Percentiles rank a stretch among this genome's conserved stretches.
These are phyloP conservation scores for Penicillium malachiteum DNA, from an alignment of 495 filamentous ascomycete genomes.

Conservation along the genomic window DNA sequence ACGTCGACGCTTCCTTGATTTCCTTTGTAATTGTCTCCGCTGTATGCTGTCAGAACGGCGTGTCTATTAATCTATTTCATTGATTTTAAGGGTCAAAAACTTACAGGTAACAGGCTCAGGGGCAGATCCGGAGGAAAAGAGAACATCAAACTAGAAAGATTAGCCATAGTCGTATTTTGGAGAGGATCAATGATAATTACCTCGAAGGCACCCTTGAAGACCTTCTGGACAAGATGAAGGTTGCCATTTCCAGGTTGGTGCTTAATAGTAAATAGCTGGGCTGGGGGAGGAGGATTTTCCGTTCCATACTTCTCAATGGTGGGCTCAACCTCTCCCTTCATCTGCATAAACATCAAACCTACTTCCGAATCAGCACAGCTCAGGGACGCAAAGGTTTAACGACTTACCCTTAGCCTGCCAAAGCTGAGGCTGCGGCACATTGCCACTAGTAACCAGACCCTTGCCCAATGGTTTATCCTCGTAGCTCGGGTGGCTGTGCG, in stretches of 20 bases:
- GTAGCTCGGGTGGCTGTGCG: constrained; percentile 60
- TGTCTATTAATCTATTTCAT: background rate
- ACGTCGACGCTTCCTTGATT: constrained; percentile 61
- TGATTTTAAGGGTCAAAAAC: constrained; percentile 2
- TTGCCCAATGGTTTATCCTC: constrained; percentile 72
- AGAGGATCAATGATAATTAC: constrained; percentile 26
- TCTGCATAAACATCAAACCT: constrained; percentile 68
- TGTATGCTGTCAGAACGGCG: constrained; percentile 36
- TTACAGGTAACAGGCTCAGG: constrained; percentile 57
- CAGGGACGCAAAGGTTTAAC: background rate
- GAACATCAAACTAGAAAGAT: constrained; percentile 71
- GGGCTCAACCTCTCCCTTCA: constrained; percentile 74
- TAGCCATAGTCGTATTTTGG: background rate
- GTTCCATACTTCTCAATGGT: constrained; percentile 68
- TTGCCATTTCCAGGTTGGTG: constrained; percentile 73
- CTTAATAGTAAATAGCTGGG: constrained; percentile 77
- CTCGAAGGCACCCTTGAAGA: constrained; percentile 87
- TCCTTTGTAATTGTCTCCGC: constrained; percentile 68
- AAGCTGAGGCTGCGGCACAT: constrained; percentile 63
- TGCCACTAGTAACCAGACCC: constrained; percentile 70
- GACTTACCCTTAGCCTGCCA: constrained; percentile 80
- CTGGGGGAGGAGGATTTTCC: constrained; percentile 73
- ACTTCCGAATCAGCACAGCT: constrained; percentile 9
- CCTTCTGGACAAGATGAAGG: constrained; percentile 85
- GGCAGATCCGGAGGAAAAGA: constrained; percentile 81